Base-by-base conservation (phyloP, 23 red algal species). In the Agarophyton chilense region DNA sequence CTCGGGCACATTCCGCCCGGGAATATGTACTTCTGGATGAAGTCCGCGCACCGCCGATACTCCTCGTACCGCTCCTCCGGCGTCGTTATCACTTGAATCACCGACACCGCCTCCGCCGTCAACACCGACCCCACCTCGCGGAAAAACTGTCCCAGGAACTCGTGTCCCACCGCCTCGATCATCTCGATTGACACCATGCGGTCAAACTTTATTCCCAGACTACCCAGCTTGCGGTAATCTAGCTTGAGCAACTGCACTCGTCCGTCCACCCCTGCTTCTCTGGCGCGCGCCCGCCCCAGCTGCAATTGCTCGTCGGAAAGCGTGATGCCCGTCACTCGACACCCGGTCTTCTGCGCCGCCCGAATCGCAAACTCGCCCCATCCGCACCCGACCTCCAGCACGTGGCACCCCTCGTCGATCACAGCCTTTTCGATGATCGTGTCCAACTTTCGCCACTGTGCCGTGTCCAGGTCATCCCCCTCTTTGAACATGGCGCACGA, bases 321-420 rank as follows among this genome's bases (percentile, higher is more conserved):
- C 21, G 96, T 98, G 46, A 98, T 92, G 66, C 96, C 92, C 11
- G 81, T 76, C 50, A 98, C 93, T 24, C 58, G 61, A 39, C 88
- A 89, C 26, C 86, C 74, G 18, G 72, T 72, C 46, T 25, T 24
- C 64, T 62, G 4, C 28, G 86, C 82, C 64, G 93, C 96, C 18
- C 87, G 89, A 13, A 98, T 95, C n/a, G 92, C 92, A 25, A 98
- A 82, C 82, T 90, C 86, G 38, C 96, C 96, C 96, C 96, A 98
- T 19, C 96, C 96, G 93, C 92, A 98, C 11, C 96, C 96, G 75
- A 98, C 95, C 79, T 98, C 96, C 55, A 98, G 72, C 31, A 98
- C 81, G 55, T 85, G 88, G 44, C 71, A 77, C 33, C 38, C 62
- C 12, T 33, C 13, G 18, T 70, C 33, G 13, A 98, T 81, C 28